Conservation (phyloP, 192 early-diverging fungal species). For the Coemansia sp. region DNA sequence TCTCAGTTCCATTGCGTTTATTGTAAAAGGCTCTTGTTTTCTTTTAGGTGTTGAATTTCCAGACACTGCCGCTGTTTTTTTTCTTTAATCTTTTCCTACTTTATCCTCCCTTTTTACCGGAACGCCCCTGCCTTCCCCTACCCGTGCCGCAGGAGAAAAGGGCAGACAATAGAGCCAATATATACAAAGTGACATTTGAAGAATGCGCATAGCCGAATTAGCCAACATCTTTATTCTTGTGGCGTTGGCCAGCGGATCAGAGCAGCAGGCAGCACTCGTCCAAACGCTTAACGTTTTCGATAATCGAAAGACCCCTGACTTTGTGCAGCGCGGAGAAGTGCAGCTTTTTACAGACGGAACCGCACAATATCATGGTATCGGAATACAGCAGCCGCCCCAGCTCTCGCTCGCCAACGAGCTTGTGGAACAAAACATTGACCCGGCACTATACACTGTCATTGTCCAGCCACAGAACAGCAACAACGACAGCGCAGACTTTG, state of each 20-base stretch:
- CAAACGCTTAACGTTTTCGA: conserved; percentile 44
- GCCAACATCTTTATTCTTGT: not conserved
- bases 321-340: conserved; percentile 44
- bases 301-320: conserved; percentile 15
- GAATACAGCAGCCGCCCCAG: conserved; percentile 21
- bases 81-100: not conserved
- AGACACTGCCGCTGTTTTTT: not conserved
- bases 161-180: not conserved
- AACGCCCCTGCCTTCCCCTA: not conserved
- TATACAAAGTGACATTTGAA: not conserved
- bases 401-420: not conserved
- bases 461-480: conserved; percentile 19
- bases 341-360: conserved; percentile 30
- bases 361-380: conserved; percentile 25
- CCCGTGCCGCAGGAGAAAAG: not conserved
- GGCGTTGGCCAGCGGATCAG: conserved; percentile 2
- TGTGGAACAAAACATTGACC: not conserved
- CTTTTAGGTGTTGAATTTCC: not conserved
- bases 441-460: conserved; percentile 23
- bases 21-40: not conserved
- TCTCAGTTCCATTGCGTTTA: not conserved
- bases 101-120: not conserved
- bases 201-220: not conserved
- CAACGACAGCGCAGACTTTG: conserved; percentile 14
- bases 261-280: not conserved